Evolutionary conservation across 148 eudicot genomes (phyloP).

Genomic region (Amaranthus cruentus): DNA sequence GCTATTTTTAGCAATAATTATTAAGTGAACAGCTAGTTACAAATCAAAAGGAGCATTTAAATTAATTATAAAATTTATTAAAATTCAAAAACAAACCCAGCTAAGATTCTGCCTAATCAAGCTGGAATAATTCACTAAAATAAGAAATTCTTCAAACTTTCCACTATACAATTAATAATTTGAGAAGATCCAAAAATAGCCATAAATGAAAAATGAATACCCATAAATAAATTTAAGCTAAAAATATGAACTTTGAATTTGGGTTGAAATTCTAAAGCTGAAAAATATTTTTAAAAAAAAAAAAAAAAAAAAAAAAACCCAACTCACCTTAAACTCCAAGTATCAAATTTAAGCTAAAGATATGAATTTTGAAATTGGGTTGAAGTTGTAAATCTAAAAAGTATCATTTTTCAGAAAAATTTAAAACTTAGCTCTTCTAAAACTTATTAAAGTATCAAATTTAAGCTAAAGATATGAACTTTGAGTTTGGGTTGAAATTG

Average conservation of each 20-base stretch:
- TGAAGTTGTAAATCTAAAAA: no score
- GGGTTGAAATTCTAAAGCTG: background rate
- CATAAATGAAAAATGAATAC: constrained; percentile 7
- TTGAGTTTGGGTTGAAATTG: no score
- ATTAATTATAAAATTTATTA: no score
- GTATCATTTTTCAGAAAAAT: no score
- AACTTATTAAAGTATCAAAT: no score
- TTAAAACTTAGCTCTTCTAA: no score
- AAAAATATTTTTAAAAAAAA: background rate
- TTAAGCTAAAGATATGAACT: no score
- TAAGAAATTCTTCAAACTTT: background rate
- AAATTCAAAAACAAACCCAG: background rate
- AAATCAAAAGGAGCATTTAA: no score
- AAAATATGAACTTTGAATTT: background rate
- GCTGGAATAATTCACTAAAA: background rate
- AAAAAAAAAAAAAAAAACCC: background rate
- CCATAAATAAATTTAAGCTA: background rate
- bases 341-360: no score
- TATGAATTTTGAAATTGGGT: no score
- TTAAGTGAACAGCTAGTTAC: no score
- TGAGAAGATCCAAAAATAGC: constrained; percentile 14
- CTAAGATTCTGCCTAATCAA: background rate
- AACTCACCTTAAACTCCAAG: constrained; percentile 8
- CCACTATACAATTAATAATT: background rate
- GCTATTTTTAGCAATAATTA: no score